These are phyloP conservation scores for Ustilaginoidea virens DNA, from an alignment of 2,329 filamentous ascomycete genomes.

Conservation along the genomic window DNA sequence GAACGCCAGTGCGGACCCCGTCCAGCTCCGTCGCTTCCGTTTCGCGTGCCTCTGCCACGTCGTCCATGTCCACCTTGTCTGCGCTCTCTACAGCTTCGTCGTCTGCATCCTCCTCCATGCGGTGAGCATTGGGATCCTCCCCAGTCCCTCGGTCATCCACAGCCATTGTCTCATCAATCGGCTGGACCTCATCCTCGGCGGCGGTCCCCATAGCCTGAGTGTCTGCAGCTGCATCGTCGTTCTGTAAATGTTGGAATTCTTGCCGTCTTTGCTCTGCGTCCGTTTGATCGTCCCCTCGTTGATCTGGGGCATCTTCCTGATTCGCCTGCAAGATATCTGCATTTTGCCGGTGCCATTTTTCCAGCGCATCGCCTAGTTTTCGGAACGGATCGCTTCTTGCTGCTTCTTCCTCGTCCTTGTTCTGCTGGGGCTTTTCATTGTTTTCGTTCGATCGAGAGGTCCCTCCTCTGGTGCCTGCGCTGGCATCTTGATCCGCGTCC, in stretches of 20 bases:
- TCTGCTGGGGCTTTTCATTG: conserved; percentile 28
- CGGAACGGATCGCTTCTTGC: conserved; percentile 61
- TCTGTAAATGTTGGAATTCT: conserved; percentile 88
- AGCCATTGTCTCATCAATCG: conserved; percentile 78
- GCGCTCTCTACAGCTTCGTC: conserved; percentile 26
- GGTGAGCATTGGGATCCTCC: conserved; percentile 29
- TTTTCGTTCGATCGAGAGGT: conserved; percentile 32
- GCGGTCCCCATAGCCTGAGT: conserved; percentile 84
- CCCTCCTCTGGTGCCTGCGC: conserved; percentile 46
- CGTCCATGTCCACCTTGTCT: conserved; percentile 28
- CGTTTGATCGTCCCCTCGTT: conserved; percentile 1
- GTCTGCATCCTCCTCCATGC: conserved; percentile 37
- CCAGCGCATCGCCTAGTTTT: conserved; percentile 82
- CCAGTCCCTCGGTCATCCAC: conserved; percentile 62
- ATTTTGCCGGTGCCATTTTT: conserved; percentile 83
- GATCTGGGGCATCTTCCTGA: conserved; percentile 29
- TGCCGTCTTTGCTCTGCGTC: conserved; percentile 49
- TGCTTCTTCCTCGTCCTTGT: conserved; percentile 28
- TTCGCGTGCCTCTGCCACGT: conserved; percentile 20
- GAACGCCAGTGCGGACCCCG: conserved; percentile 42
- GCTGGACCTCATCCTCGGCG: conserved; percentile 70
- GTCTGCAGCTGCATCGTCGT: conserved; percentile 70
- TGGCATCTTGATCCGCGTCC: conserved; percentile 46
- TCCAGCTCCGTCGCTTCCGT: conserved; percentile 28
- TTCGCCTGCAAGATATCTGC: conserved; percentile 54